Conservation (phyloP, 2,329 filamentous ascomycete genomes). For the Fusarium secorum region DNA sequence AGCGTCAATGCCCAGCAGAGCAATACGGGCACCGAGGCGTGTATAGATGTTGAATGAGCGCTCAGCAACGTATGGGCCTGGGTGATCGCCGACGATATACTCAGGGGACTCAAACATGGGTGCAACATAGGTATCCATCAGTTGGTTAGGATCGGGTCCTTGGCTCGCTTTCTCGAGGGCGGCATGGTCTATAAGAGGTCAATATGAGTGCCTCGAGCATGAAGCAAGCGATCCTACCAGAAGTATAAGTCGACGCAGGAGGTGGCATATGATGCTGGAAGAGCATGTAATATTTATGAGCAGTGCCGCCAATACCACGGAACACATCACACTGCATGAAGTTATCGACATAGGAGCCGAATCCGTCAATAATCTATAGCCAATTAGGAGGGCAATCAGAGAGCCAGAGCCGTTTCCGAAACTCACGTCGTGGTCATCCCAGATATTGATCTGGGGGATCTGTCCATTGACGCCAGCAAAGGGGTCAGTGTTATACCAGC, state of each 20-base stretch:
- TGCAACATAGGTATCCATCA: constrained; percentile 77
- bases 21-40: constrained; percentile 80
- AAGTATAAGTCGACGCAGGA: constrained; percentile 82
- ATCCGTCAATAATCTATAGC: constrained; percentile 82
- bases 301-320: constrained; percentile 86
- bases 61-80: constrained; percentile 89
- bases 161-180: constrained; percentile 49
- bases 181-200: constrained; percentile 34
- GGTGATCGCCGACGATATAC: constrained; percentile 79
- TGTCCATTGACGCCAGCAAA: constrained; percentile 89
- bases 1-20: constrained; percentile 89
- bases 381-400: constrained; percentile 49
- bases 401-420: background rate
- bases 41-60: constrained; percentile 88
- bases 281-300: constrained; percentile 97
- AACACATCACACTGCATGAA: constrained; percentile 96
- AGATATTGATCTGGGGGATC: constrained; percentile 96
- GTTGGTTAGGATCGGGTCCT: constrained; percentile 73
- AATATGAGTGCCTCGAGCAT: constrained; percentile 2
- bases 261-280: constrained; percentile 96
- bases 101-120: constrained; percentile 65
- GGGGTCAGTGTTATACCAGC: constrained; percentile 82
- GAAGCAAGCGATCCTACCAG: constrained; percentile 23
- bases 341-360: constrained; percentile 89
- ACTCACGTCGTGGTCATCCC: constrained; percentile 90